Evolutionary conservation across 805 yeast species (phyloP).

Genomic region (Ogataea methanolica): DNA sequence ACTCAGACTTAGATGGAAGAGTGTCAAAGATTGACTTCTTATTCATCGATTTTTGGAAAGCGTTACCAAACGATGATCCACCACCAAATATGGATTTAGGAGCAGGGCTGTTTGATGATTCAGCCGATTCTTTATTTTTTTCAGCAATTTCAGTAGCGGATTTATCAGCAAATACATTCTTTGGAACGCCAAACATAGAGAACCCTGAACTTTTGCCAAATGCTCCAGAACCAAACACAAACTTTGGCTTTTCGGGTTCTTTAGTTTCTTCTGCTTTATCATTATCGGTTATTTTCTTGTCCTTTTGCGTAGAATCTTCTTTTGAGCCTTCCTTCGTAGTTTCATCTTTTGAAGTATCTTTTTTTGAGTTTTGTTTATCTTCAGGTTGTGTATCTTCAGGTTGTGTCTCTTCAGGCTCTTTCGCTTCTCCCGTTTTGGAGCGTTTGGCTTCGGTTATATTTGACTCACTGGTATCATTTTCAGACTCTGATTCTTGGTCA

Average conservation of each 20-base stretch:
- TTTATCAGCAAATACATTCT: constrained; percentile 31
- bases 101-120: too few species aligned
- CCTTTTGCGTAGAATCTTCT: constrained; percentile 1
- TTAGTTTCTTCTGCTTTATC: not conserved
- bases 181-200: constrained; percentile 26
- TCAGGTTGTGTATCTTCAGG: not conserved
- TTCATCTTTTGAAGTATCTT: too few species aligned
- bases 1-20: constrained; percentile 11
- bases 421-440: constrained; percentile 1
- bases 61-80: constrained; percentile 45
- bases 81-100: constrained; percentile 36
- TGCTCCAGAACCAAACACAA: constrained; percentile 53
- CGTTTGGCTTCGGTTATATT: constrained; percentile 1
- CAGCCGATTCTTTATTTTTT: constrained; percentile 1
- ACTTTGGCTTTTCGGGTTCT: constrained; percentile 30
- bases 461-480: not conserved
- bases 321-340: not conserved
- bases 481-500: constrained; percentile 1
- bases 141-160: constrained; percentile 1
- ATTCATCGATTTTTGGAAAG: constrained; percentile 46
- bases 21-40: constrained; percentile 57
- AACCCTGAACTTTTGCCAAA: constrained; percentile 44
- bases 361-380: not conserved
- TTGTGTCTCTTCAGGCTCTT: not conserved
- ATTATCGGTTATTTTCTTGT: constrained; percentile 1